phyloP scores from a whole-genome alignment of 805 yeast genomes.

The Hanseniaspora lachancei region DNA sequence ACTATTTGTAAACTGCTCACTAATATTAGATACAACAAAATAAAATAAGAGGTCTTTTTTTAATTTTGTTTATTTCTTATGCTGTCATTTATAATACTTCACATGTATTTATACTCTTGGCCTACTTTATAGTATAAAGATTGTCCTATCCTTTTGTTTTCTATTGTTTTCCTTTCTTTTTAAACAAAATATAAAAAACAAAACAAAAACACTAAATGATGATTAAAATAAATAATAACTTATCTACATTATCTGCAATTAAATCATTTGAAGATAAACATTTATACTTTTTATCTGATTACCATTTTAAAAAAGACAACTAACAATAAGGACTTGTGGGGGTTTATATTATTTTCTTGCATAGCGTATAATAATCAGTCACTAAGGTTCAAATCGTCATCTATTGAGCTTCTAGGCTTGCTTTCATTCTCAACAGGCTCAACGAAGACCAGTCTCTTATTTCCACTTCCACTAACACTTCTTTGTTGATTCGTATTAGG shows the following conservation, averaged over 20 bases:
- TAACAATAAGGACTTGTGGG: too few species aligned
- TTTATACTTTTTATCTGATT: slow-evolving; percentile 13
- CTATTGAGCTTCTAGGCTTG: neutral
- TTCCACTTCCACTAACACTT: slow-evolving; percentile 10
- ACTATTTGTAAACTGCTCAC: too few species aligned
- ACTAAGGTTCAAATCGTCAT: slow-evolving; percentile 13
- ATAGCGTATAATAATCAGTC: slow-evolving; percentile 1
- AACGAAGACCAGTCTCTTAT: slow-evolving; percentile 11
- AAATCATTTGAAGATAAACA: slow-evolving; percentile 12
- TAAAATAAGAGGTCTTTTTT: too few species aligned
- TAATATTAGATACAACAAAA: too few species aligned
- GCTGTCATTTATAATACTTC: too few species aligned
- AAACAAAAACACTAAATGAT: slow-evolving; percentile 17
- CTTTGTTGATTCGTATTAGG: neutral
- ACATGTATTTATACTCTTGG: too few species aligned
- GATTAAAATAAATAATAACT: slow-evolving; percentile 20
- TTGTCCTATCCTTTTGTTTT: neutral
- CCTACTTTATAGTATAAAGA: too few species aligned
- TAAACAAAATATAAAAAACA: neutral
- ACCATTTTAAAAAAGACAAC: neutral
- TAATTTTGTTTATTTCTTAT: too few species aligned
- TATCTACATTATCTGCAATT: slow-evolving; percentile 29
- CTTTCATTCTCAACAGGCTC: slow-evolving; percentile 2
- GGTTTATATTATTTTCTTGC: too few species aligned
- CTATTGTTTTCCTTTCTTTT: neutral